Base-by-base conservation (phyloP, 139 green algal species). In the Spirogloea muscicola region DNA sequence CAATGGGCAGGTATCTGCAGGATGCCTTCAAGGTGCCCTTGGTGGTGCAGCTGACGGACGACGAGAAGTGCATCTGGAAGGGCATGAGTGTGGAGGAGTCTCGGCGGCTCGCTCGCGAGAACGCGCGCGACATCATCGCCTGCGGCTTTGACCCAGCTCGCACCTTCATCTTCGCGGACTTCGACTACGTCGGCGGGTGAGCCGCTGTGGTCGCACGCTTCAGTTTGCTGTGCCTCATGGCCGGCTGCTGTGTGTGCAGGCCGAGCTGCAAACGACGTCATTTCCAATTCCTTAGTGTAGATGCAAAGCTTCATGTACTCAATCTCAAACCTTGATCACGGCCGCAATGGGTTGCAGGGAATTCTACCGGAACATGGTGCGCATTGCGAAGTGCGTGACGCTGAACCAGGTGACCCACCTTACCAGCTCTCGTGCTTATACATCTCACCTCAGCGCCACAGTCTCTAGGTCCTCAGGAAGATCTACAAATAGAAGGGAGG, bases 111-210 rank as follows among this genome's bases (percentile, higher is more conserved):
- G 91, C 85, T 2, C 69, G 85, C 2, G 92, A 96, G 77, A 99
- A 99, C 78, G 85, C 83, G 65, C 97, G 96, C 84, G 94, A 99
- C 85, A 99, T 99, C 84, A 97, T 98, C 52, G 94, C 94, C 10
- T 97, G 92, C 81, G 94, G 94, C 27, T 99, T 99, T 79, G 92
- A 98, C 74, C 57, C 90, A 5, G 62, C 82, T 18, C 89, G 88
- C 59, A 99, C 95, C 3, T 99, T 99, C 86, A 97, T 99, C 66
- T 98, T 99, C 86, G 88, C 74, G 0, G 94, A 99, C 83, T 97
- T 95, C 81, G 91, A 97, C 59, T 98, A 94, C 74, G 83, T 98
- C 33, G 80, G 78, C 7, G 62, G 78, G 59, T 64, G 51, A 69
- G 41, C n/a, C n/a, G n/a, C n/a, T n/a, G n/a, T n/a, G n/a, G n/a